Conservation (phyloP, 202 grass and related monocot genomes). For the Zoysia matrella region DNA sequence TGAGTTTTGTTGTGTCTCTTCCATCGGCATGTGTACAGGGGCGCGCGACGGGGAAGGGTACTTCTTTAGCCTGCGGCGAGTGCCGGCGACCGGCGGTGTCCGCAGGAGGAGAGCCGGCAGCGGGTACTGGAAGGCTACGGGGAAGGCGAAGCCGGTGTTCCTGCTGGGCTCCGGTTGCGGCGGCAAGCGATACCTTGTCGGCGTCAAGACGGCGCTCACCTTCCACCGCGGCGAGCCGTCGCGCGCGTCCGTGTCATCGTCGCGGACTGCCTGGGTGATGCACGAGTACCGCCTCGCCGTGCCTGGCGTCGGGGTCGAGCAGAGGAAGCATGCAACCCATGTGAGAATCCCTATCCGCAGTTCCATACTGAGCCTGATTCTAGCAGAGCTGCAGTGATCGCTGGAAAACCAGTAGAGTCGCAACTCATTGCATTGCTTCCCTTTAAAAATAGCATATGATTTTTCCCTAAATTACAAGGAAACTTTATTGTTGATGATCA, state of each 20-base stretch:
- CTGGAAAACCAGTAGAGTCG: not conserved
- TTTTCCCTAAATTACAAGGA: not conserved
- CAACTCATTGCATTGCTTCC: not conserved
- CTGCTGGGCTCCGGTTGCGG: constrained; percentile 30
- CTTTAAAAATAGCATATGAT: not conserved
- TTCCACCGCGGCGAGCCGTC: constrained; percentile 56
- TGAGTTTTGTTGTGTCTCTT: constrained; percentile 4
- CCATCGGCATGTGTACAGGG: constrained; percentile 34
- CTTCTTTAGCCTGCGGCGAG: constrained; percentile 57
- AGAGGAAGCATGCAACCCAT: constrained; percentile 19
- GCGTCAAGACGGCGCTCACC: constrained; percentile 63
- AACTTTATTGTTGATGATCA: not conserved
- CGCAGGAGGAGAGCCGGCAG: constrained; percentile 45
- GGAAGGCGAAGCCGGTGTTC: constrained; percentile 72
- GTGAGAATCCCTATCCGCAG: constrained; percentile 31
- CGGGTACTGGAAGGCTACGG: constrained; percentile 78
- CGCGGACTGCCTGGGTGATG: constrained; percentile 68
- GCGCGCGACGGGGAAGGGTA: constrained; percentile 59
- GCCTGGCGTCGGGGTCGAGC: not conserved
- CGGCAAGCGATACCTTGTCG: constrained; percentile 49
- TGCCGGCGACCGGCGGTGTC: constrained; percentile 28
- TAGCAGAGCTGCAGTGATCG: not conserved
- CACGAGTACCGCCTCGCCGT: constrained; percentile 76
- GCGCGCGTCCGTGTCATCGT: not conserved
- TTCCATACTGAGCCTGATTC: not conserved